Evolutionary conservation across 1,284 basidiomycete species (phyloP), one percentile per base, ranked within the genome.

Genomic region (Quambalaria eucalypti): DNA sequence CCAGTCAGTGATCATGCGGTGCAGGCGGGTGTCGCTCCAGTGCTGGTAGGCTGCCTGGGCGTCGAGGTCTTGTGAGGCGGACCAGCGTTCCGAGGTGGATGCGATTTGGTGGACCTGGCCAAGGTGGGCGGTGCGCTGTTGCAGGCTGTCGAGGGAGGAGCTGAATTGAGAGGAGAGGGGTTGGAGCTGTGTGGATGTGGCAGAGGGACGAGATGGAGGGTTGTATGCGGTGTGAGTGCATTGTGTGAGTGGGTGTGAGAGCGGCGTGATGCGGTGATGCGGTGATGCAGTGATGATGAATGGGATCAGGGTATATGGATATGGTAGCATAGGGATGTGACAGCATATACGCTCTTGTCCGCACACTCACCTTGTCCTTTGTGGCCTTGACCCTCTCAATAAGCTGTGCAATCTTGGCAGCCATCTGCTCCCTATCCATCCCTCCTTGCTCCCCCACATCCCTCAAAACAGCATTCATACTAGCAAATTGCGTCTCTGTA

Each of bases 1-100:
- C 84, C 91, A 93, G 75, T 98, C 93, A 1, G 90, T 85, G 28
- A 98, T 79, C 85, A 92, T 95, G 59, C 93, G 79, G 69, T 92
- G 87, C 8, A 97, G 78, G 28, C 90, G 80, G 38, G 81, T 84
- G 62, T 87, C 84, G 16, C 85, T 83, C 88, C 88, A 93, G 5
- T 64, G 52, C 8, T 51, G 23, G 29, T 70, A 67, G 1, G 59
- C 61, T 12, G 48, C 7, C 16, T 36, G 44, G 19, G 65, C 55
- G 7, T 21, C 42, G 5, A 14, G 12, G 21, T 23, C 28, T 21
- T 29, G 48, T n/a, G n/a, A n/a, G 6, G 50, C n/a, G 31, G 23
- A 28, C 26, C n/a, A 40, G 26, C 16, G 36, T 14, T 39, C 36
- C 16, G 16, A 21, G 16, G 21, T 14, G 36, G 26, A 16, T 30